Base-by-base conservation (phyloP, 164 flowering plant species). In the Sextonia rubra region DNA sequence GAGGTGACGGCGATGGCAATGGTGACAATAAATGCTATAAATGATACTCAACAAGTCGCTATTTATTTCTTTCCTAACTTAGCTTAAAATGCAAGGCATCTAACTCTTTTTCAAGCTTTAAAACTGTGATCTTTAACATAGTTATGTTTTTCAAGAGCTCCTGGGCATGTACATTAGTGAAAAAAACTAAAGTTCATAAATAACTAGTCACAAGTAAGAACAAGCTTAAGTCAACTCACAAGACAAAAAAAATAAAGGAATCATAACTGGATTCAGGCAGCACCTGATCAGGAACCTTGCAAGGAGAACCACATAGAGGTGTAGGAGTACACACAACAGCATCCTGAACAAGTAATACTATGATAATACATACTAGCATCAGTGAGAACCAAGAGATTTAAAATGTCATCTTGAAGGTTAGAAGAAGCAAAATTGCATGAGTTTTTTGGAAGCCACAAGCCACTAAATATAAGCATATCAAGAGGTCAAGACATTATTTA, bases 41-140 rank as follows among this genome's bases (percentile, higher is more conserved):
- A n/a, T n/a, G n/a, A n/a, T n/a, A n/a, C n/a, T n/a, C n/a, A n/a
- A n/a, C n/a, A n/a, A n/a, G n/a, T n/a, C 83, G 80, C 15, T 83
- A 83, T 76, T 84, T 84, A 64, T 82, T 84, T 47, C 80, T 82
- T 64, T 84, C 86, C 71, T 84, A 84, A 73, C 71, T 82, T 71
- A 84, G 83, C 67, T 82, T 80, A 72, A 70, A 80, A 60, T 82
- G 79, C 76, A 82, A 76, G 3, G 82, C 37, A 63, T 73, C 71
- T 47, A 72, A 68, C 69, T 84, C 79, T 71, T 82, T 71, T 75
- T 84, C 86, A 67, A 84, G 86, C 71, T 84, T 80, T 69, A 82
- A 62, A 18, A 82, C 82, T 27, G 83, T 76, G 49, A 69, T 77
- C 79, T 84, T 83, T 69, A 81, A 66, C 65, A 69, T 47, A 30